Percentiles rank a stretch among this genome's conserved stretches.
These are phyloP conservation scores for Cordyceps tenuipes DNA, from an alignment of 2,329 filamentous ascomycete genomes.

Conservation along the genomic window DNA sequence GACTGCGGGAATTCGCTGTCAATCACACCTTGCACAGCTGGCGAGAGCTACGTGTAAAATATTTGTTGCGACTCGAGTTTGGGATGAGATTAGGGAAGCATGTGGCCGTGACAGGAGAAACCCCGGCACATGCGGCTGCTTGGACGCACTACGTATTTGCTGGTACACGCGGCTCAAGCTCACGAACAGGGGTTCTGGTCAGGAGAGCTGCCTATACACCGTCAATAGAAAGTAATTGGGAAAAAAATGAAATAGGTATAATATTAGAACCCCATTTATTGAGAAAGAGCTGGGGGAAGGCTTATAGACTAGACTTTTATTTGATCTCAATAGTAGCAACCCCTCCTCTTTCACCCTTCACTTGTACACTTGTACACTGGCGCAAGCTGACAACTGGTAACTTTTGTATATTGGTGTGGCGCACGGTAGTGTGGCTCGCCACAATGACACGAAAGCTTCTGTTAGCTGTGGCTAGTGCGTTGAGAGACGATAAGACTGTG, in stretches of 20 bases:
- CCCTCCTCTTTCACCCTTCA: neutral
- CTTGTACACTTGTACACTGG: neutral
- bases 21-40: neutral
- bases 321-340: neutral
- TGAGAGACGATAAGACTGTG: neutral
- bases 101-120: constrained; percentile 13
- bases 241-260: neutral
- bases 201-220: neutral
- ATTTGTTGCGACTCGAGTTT: neutral
- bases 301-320: neutral
- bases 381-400: neutral
- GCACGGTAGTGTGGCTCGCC: neutral
- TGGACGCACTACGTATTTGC: neutral
- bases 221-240: neutral
- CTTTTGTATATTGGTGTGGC: neutral
- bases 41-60: neutral
- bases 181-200: neutral
- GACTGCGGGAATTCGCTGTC: neutral
- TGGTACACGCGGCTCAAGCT: constrained; percentile 6
- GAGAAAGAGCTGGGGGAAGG: neutral
- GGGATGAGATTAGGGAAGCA: constrained; percentile 1
- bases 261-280: neutral
- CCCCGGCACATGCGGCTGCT: constrained; percentile 9
- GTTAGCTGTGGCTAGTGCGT: neutral
- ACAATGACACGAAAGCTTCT: constrained; percentile 1